Percentiles rank a stretch among this genome's conserved stretches.
These are phyloP conservation scores for Ballota nigra DNA, from an alignment of 257 asterid genomes.

Conservation along the genomic window DNA sequence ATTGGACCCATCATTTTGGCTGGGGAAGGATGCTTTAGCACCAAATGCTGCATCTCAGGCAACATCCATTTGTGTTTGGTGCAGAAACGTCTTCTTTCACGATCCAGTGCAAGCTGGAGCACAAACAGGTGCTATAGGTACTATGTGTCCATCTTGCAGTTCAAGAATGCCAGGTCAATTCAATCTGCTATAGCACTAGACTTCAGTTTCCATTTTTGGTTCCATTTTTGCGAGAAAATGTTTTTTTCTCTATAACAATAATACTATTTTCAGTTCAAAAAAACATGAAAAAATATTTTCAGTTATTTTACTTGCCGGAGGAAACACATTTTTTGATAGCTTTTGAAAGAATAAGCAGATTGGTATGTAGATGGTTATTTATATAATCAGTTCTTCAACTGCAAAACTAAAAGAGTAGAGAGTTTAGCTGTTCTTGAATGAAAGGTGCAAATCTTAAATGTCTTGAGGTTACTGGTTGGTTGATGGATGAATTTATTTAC, in stretches of 20 bases:
- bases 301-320: no score
- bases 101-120: conserved; percentile 44
- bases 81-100: conserved; percentile 56
- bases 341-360: conserved; percentile 6
- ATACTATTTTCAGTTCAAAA: conserved; percentile 1
- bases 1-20: conserved; percentile 60
- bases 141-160: conserved; percentile 61
- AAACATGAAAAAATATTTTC: no score
- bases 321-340: background rate
- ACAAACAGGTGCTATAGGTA: conserved; percentile 58
- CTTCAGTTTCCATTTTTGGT: no score
- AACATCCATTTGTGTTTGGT: conserved; percentile 61
- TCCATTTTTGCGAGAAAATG: background rate
- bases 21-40: conserved; percentile 55
- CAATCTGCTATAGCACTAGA: conserved; percentile 28
- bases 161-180: conserved; percentile 40
- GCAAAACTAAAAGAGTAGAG: conserved; percentile 2
- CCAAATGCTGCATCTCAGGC: conserved; percentile 31
- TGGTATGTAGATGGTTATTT: background rate
- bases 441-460: background rate
- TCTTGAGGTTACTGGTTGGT: background rate
- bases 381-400: background rate
- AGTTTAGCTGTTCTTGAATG: conserved; percentile 4
- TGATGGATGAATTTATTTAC: background rate
- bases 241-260: background rate